Evolutionary conservation across 148 eudicot genomes (phyloP).

Genomic region (Heliamphora exappendiculata): DNA sequence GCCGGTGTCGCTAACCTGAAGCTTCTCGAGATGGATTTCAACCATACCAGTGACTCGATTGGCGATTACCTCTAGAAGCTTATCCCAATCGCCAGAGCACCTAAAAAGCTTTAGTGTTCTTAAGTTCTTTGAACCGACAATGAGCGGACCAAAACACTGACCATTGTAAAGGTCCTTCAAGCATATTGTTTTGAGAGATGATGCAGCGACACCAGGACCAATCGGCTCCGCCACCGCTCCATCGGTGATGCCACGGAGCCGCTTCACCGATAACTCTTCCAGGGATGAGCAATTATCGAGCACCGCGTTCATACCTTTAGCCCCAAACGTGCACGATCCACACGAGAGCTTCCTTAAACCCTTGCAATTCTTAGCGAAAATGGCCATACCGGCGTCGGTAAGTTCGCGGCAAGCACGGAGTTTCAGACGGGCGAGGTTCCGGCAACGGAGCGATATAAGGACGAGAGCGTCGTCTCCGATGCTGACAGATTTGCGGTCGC

Average conservation of each 20-base stretch:
- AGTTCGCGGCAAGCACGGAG: constrained; percentile 45
- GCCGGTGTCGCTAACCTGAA: constrained; percentile 53
- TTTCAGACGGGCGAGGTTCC: constrained; percentile 42
- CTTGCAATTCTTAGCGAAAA: constrained; percentile 36
- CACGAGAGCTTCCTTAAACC: constrained; percentile 40
- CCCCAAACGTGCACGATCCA: constrained; percentile 40
- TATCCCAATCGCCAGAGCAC: constrained; percentile 53
- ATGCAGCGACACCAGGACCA: constrained; percentile 26
- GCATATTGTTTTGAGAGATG: constrained; percentile 31
- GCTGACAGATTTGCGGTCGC: constrained; percentile 49
- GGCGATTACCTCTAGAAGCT: constrained; percentile 27
- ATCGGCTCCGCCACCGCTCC: constrained; percentile 30
- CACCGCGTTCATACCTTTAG: constrained; percentile 46
- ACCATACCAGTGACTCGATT: constrained; percentile 17
- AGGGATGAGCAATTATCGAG: constrained; percentile 30
- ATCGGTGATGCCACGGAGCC: constrained; percentile 39
- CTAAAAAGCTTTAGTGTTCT: constrained; percentile 35
- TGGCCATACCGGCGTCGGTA: constrained; percentile 33
- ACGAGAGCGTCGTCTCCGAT: constrained; percentile 39
- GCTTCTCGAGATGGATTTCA: constrained; percentile 52
- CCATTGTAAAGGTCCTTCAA: constrained; percentile 49
- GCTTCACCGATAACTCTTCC: constrained; percentile 51
- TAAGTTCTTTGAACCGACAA: constrained; percentile 35
- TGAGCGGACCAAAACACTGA: constrained; percentile 44
- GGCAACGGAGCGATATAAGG: constrained; percentile 29